Base-by-base conservation (phyloP, 2,329 filamentous ascomycete genomes). In the Cordyceps javanica region DNA sequence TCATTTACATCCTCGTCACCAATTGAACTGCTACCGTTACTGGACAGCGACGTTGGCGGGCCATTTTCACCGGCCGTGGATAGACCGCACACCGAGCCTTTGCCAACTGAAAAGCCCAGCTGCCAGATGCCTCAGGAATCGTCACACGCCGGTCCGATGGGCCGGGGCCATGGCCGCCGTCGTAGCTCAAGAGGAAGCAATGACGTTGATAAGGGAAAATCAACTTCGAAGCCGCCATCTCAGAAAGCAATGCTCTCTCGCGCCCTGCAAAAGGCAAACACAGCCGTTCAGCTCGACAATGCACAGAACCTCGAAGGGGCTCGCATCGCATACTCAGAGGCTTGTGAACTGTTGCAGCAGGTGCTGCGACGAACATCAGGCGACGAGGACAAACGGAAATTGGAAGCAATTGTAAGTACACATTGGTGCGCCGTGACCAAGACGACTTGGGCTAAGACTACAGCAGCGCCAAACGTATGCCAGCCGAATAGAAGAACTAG, bases 231-330 rank as follows among this genome's bases (percentile, higher is more conserved):
- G 61, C 74, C 74, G n/a, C 83, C 83, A 14, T 91, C 89, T 1
- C 89, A 97, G 70, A 97, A 97, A 76, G 89, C 87, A 11, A 97
- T 97, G 92, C 81, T 99, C 36, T 96, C 93, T n/a, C 90, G 89
- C 65, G 94, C 94, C 0, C 77, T 99, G 56, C 89, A 96, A 69
- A 96, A 97, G 74, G 94, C 94, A 51, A 97, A 99, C 68, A 93
- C 90, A 13, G 94, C 94, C 23, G 94, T 99, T 26, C 82, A 97
- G 63, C 82, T 99, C 41, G 94, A 99, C 73, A 97, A 97, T 81
- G 91, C 91, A 14, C 90, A 94, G 67, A 96, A 97, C 68, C 93
- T 94, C 62, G 90, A 93, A 69, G 91, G 90, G 41, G 94, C 94
- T 19, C 87, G 95, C 68, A 85, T 91, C 66, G 91, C 93, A 14